phyloP scores from a whole-genome alignment of 768 basidiomycete genomes.

The Auriscalpium microsporum region DNA sequence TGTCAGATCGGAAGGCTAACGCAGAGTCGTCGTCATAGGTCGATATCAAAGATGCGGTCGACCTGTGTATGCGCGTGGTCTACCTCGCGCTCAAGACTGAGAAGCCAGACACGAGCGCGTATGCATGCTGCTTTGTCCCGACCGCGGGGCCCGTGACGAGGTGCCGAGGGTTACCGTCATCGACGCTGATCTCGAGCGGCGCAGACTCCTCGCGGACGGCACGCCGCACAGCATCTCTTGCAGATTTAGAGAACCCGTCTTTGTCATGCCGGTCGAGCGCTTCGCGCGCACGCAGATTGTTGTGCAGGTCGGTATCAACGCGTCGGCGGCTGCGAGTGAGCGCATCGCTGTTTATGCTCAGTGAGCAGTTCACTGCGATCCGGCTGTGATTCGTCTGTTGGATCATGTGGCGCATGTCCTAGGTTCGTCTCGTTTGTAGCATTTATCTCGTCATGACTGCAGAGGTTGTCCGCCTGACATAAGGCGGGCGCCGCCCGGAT shows the following conservation, averaged over 20 bases:
- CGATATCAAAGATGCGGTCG: conserved; percentile 1
- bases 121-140: conserved; percentile 6
- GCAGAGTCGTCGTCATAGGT: neutral
- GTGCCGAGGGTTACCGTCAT: neutral
- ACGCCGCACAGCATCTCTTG: neutral
- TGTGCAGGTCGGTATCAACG: neutral
- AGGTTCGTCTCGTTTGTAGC: too few species aligned
- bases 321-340: conserved; percentile 1
- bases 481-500: too few species aligned
- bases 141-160: neutral
- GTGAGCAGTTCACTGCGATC: too few species aligned
- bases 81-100: neutral
- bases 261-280: neutral
- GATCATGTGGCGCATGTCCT: too few species aligned
- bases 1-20: neutral
- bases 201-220: conserved; percentile 1
- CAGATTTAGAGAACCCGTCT: neutral
- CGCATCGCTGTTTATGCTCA: too few species aligned
- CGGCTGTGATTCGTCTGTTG: too few species aligned
- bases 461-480: too few species aligned
- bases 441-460: too few species aligned
- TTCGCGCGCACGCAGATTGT: neutral
- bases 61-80: conserved; percentile 2
- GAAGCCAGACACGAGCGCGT: conserved; percentile 2
- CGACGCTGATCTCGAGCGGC: neutral